Conservation (phyloP, 139 green algal genomes). For the Volvox africanus region DNA sequence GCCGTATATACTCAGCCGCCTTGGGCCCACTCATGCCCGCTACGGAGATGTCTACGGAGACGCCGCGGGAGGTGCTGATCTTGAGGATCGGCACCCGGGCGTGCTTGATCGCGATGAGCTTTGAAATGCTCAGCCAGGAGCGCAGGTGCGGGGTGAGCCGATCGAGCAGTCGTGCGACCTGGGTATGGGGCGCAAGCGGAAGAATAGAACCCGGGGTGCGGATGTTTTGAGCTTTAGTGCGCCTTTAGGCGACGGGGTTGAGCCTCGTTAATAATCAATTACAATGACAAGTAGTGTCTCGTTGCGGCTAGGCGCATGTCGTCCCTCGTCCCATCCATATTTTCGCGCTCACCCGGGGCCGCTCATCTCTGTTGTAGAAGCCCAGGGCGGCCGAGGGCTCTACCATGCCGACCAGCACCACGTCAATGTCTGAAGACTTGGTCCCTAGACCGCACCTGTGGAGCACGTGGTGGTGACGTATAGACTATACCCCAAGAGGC, state of each 20-base stretch:
- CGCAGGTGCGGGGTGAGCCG: conserved; percentile 15
- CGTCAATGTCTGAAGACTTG: conserved; percentile 4
- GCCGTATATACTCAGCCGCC: conserved; percentile 46
- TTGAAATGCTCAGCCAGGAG: background rate
- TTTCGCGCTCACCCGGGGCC: conserved; percentile 22
- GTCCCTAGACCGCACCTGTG: conserved; percentile 44
- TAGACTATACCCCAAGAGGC: too few relatives aligned
- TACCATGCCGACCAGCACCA: conserved; percentile 48
- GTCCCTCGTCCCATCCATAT: too few relatives aligned
- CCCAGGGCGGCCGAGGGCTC: conserved; percentile 5
- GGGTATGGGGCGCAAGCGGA: background rate
- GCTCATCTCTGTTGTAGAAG: conserved; percentile 44
- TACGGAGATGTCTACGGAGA: conserved; percentile 61
- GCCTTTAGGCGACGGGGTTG: background rate
- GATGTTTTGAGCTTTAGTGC: background rate
- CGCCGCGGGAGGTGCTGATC: background rate
- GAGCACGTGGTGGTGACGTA: too few relatives aligned
- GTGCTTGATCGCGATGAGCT: background rate
- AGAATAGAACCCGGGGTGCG: background rate
- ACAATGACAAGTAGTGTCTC: background rate
- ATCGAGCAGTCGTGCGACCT: conserved; percentile 42
- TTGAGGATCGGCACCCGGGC: conserved; percentile 22
- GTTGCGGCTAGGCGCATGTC: background rate
- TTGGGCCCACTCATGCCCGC: conserved; percentile 47
- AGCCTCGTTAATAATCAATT: background rate